Evolutionary conservation across 345 rosid species (phyloP).

Genomic region (Melaleuca alternifolia): DNA sequence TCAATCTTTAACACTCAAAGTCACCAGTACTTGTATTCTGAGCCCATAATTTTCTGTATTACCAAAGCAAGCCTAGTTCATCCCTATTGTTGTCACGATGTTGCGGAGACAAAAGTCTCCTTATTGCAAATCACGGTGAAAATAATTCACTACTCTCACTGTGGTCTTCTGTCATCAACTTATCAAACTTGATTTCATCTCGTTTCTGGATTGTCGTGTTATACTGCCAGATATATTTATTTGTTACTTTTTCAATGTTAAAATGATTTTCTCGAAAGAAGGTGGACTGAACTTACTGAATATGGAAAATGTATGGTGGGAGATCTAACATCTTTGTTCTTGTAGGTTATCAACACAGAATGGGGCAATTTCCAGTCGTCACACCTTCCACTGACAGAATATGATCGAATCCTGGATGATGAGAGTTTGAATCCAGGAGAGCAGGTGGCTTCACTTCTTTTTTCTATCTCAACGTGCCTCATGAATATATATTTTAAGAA

Average conservation of each 20-base stretch:
- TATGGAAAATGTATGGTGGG: neutral
- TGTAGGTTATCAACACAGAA: constrained; percentile 69
- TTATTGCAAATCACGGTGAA: neutral
- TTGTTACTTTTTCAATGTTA: neutral
- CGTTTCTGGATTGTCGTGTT: neutral
- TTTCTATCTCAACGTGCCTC: neutral
- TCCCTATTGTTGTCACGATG: neutral
- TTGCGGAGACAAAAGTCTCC: neutral
- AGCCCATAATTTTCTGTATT: neutral
- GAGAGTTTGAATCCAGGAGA: constrained; percentile 68
- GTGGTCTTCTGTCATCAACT: neutral
- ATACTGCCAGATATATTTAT: neutral
- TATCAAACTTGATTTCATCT: neutral
- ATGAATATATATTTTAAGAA: too few species aligned
- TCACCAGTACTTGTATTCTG: neutral
- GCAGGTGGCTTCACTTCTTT: constrained; percentile 25
- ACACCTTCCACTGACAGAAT: constrained; percentile 55
- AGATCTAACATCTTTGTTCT: neutral
- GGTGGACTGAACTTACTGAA: neutral
- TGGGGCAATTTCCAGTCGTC: constrained; percentile 70
- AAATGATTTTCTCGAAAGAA: neutral
- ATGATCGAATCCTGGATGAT: constrained; percentile 39
- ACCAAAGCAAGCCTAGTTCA: neutral
- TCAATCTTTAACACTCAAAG: neutral
- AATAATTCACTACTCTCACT: neutral